A percentile compares a stretch with the other conserved stretches of the same genome.
Evolutionary conservation across 345 rosid species (phyloP).

Genomic region (Populus ilicifolia): DNA sequence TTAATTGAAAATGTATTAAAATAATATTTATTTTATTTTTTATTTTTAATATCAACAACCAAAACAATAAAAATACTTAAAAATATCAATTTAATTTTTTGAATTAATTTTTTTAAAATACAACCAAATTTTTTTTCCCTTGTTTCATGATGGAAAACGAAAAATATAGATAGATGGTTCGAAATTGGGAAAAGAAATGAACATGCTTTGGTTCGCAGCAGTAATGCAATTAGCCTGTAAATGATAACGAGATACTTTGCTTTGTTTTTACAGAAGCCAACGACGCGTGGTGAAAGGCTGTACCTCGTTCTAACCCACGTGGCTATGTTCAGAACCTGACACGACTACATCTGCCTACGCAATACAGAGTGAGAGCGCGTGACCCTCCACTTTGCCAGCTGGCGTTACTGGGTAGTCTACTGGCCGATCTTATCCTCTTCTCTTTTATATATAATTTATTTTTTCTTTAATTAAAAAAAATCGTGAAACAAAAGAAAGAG

Average conservation of each 20-base stretch:
- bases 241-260: constrained; percentile 8
- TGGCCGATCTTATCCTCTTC: constrained; percentile 75
- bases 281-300: constrained; percentile 10
- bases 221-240: not conserved
- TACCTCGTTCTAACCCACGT: not conserved
- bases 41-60: too few relatives aligned
- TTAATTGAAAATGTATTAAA: too few relatives aligned
- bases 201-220: not conserved
- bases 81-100: too few relatives aligned
- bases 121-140: too few relatives aligned
- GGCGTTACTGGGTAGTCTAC: constrained; percentile 45
- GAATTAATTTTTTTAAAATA: too few relatives aligned
- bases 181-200: not conserved
- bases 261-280: not conserved
- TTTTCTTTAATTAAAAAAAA: not conserved
- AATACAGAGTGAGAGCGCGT: constrained; percentile 36
- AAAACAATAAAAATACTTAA: too few relatives aligned
- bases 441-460: constrained; percentile 3
- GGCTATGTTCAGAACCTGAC: not conserved
- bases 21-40: too few relatives aligned
- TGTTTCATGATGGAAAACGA: too few relatives aligned
- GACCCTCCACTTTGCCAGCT: constrained; percentile 43
- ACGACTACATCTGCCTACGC: constrained; percentile 11
- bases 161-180: too few relatives aligned
- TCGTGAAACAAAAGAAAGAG: not conserved